Evolutionary conservation across 1,284 basidiomycete species (phyloP), one percentile per base, ranked within the genome.

Genomic region (Neotropicomus parvogracilis): DNA sequence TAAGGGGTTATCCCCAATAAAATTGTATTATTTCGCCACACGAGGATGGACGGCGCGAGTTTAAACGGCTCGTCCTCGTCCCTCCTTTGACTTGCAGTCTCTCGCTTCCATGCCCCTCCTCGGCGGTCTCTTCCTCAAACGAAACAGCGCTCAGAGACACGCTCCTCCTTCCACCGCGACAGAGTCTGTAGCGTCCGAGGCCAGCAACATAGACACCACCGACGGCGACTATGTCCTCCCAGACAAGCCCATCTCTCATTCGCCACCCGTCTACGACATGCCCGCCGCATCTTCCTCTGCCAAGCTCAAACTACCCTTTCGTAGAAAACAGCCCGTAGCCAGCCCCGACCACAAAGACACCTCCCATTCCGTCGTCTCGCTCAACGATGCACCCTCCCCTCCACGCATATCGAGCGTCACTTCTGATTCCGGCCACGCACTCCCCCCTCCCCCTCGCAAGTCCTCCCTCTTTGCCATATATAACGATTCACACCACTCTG

Each of bases 391-490:
- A 0, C 50, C 62, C 3, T 57, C 58, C n/a, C 56, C 57, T 27
- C 44, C 59, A 13, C 52, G 59, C 41, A 54, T 65, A 46, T 62
- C 70, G 3, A 53, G 57, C 39, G 63, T 68, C 19, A 64, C 57
- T 8, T 73, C 74, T 13, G 67, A 74, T 46, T 58, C 71, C 4
- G 70, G 66, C 14, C 63, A 67, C 29, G 61, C 43, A 21, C 59
- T 76, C 19, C 59, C 59, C 6, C 71, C 67, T 3, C 80, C 83
- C 3, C 82, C 81, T 1, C 73, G 75, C 20, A 77, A 75, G 56
- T 76, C 78, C 3, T 72, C 79, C 38, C 71, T 83, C 41, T 83
- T 85, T 59, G 73, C 71, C 11, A 70, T 72, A 6, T 74, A 80
- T 54, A 72, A 64, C 14, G 77, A 75, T 46, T 77, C 19, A 54